Base-by-base conservation (phyloP, 768 basidiomycete species). In the Lactarius deliciosus region DNA sequence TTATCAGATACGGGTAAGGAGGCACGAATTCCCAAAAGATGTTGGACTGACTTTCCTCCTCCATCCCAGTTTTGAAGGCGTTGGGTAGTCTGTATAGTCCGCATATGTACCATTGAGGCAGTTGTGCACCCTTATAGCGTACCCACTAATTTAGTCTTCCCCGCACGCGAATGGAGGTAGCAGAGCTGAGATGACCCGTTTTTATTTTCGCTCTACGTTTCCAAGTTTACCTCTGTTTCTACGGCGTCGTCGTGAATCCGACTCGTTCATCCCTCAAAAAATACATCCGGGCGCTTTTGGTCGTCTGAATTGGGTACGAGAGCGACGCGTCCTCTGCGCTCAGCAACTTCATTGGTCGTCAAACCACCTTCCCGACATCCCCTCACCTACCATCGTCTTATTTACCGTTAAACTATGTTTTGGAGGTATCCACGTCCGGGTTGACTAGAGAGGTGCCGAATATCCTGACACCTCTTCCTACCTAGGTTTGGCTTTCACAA, bases 1-100 rank as follows among this genome's bases (percentile, higher is more conserved):
- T 4, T 98, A 98, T 79, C 96, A 98, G 79, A 88, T 98, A 69
- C 80, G 96, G 81, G 95, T 96, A 75, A 78, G 94, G 83, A 34
- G 32, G 34, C 15, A 34, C 18, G n/a, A 5, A 36, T 63, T 59
- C n/a, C 32, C 25, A 45, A 34, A 38, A 61, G 56, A 63, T 28
- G 15, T 30, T 1, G 28, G 22, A 3, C 54, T 65, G 25, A 58
- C 53, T 20, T 56, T 43, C 32, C 56, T 13, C 30, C n/a, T 20
- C 32, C 15, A 11, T 61, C 8, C 38, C 64, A 70, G 69, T 70
- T 70, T 63, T 70, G 61, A 47, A 22, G n/a, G 41, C n/a, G 18
- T 28, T 64, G 8, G 43, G 28, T 57, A 60, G 50, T 41, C 57
- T 22, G 22, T 58, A n/a, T 40, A 25, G 8, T 38, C 57, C 22